These are phyloP conservation scores for Coniochaeta sp. DNA, from an alignment of 2,329 filamentous ascomycete species.

Conservation along the genomic window DNA sequence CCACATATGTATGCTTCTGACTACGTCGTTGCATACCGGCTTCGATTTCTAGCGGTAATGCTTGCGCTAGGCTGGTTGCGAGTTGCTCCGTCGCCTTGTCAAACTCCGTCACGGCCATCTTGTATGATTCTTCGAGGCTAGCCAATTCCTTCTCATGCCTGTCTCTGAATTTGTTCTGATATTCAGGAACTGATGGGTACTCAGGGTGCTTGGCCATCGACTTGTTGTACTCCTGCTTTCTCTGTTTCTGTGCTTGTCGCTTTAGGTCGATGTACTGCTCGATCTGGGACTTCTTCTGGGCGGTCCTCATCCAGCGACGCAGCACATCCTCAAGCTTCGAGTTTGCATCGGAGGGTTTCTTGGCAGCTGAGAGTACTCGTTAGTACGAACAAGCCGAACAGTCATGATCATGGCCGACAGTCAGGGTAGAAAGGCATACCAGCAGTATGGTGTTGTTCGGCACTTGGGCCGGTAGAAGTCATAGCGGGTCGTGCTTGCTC, in stretches of 20 bases:
- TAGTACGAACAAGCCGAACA: background rate
- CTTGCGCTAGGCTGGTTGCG: background rate
- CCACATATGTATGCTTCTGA: background rate
- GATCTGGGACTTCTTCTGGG: slow-evolving; percentile 4
- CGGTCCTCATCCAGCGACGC: background rate
- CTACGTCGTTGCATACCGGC: background rate
- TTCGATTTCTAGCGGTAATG: background rate
- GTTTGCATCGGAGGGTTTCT: background rate
- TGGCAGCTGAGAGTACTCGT: background rate
- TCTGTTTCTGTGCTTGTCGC: slow-evolving; percentile 4
- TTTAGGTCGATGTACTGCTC: slow-evolving; percentile 6
- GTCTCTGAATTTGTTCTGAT: slow-evolving; percentile 12
- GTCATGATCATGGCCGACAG: background rate
- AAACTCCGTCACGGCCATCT: background rate
- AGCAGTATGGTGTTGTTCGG: background rate
- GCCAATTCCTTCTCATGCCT: background rate
- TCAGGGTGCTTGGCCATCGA: slow-evolving; percentile 11
- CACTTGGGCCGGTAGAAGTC: background rate
- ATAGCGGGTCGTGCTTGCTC: background rate
- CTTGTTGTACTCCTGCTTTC: slow-evolving; percentile 12
- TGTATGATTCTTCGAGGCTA: background rate
- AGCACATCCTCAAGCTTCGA: background rate
- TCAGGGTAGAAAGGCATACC: background rate
- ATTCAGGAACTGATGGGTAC: slow-evolving; percentile 14
- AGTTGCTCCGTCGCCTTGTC: background rate